Evolutionary conservation across 2,329 filamentous ascomycete genomes (phyloP).

Genomic region (Pleurostoma richardsiae): DNA sequence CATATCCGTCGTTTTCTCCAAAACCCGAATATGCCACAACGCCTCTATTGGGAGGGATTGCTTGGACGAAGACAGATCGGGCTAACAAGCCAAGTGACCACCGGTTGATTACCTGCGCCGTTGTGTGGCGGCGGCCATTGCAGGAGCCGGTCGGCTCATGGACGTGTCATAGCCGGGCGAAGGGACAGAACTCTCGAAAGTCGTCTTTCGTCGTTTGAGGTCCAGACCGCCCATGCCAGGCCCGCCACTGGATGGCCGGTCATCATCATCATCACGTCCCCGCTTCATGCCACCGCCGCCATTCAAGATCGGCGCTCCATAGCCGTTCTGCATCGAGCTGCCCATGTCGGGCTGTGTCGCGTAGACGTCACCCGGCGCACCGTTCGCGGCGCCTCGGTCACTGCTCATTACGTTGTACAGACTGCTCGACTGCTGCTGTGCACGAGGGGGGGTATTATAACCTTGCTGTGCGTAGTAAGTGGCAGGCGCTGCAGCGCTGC

Average conservation of each 20-base stretch:
- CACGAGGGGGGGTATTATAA: conserved; percentile 76
- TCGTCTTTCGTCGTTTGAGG: conserved; percentile 28
- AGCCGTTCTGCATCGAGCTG: conserved; percentile 53
- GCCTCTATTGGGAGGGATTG: conserved; percentile 7
- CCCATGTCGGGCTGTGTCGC: conserved; percentile 58
- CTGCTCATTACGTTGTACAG: conserved; percentile 88
- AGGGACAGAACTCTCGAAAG: conserved; percentile 22
- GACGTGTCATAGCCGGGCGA: conserved; percentile 21
- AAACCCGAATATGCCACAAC: conserved; percentile 7
- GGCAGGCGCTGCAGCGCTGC: conserved; percentile 67
- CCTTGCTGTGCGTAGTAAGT: conserved; percentile 68
- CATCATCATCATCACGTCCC: conserved; percentile 37
- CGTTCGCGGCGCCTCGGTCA: conserved; percentile 63
- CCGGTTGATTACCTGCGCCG: conserved; percentile 4
- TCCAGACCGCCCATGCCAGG: conserved; percentile 16
- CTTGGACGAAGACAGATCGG: conserved; percentile 2
- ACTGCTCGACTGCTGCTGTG: conserved; percentile 66
- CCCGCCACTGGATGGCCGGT: conserved; percentile 23
- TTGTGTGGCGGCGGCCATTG: conserved; percentile 15
- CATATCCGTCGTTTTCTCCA: conserved; percentile 1
- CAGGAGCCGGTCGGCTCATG: conserved; percentile 17
- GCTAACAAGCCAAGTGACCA: no score
- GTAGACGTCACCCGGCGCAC: conserved; percentile 66
- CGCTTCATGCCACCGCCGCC: conserved; percentile 43
- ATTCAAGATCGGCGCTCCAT: conserved; percentile 61